These are phyloP conservation scores for Suhomyces yuchorum DNA, from an alignment of 1,139 yeast species.

Conservation along the genomic window DNA sequence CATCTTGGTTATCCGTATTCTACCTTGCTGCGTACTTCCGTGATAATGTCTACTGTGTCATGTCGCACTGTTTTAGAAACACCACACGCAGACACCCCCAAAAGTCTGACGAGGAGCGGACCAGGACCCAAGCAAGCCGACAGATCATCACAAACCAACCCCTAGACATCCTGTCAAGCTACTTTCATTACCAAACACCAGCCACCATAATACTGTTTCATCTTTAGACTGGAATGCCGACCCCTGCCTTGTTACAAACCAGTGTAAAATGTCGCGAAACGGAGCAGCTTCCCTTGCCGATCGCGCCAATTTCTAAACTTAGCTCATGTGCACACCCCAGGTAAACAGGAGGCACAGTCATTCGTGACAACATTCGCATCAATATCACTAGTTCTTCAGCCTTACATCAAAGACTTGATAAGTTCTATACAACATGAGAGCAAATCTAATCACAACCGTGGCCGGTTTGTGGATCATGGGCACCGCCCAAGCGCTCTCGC, in stretches of 20 bases:
- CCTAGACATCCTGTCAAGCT: too few species aligned
- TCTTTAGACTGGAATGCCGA: too few species aligned
- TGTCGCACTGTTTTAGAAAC: too few species aligned
- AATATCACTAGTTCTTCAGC: background rate
- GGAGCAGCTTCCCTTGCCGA: background rate
- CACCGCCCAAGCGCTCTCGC: slow-evolving; percentile 19
- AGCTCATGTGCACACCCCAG: slow-evolving; percentile 8
- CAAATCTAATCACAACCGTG: background rate
- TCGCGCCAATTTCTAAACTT: slow-evolving; percentile 8
- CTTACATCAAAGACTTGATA: background rate
- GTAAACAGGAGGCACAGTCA: slow-evolving; percentile 15
- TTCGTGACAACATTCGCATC: slow-evolving; percentile 8
- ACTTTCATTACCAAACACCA: too few species aligned
- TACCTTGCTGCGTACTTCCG: too few species aligned
- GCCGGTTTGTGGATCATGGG: slow-evolving; percentile 6
- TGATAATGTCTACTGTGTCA: too few species aligned
- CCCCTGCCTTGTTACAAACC: background rate
- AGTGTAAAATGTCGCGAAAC: background rate
- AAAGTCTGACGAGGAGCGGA: too few species aligned
- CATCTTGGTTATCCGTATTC: too few species aligned
- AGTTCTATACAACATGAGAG: background rate
- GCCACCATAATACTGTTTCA: too few species aligned
- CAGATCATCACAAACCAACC: too few species aligned
- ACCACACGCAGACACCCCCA: too few species aligned
- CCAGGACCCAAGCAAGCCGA: too few species aligned